Base-by-base conservation (phyloP, 768 basidiomycete species). In the Mycena crocata region DNA sequence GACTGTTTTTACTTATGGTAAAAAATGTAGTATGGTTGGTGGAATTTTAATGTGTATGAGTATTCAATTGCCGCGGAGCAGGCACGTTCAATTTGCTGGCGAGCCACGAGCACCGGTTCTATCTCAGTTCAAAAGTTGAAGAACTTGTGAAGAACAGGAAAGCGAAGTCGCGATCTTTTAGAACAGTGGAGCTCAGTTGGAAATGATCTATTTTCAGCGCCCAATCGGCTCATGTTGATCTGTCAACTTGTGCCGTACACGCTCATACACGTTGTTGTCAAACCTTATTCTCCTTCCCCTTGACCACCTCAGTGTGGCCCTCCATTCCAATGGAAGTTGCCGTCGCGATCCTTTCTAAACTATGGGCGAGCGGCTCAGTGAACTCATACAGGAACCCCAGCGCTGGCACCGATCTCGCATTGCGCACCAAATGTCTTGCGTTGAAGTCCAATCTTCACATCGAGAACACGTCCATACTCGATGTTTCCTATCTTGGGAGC, bases 381-480 rank as follows among this genome's bases (percentile, higher is more conserved):
- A 42, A 17, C 24, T 42, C 54, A 28, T 19, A 9, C 54, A 40
- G 37, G 54, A 55, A 39, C 39, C 19, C 26, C 4, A 24, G 32
- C 17, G 35, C 14, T n/a, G n/a, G n/a, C 34, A 30, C 35, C 5
- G 45, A 30, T 49, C 28, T 21, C 10, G n/a, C 35, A 21, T n/a
- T 49, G 15, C 39, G 26, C 5, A 35, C 32, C 17, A 61, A 42
- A 19, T 62, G 60, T 34, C 50, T 62, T 23, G 12, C 60, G 9
- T 31, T 62, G 8, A 51, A 42, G 39, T 4, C 49, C 8, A 39
- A 23, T 31, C 46, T 62, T 26, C 6, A 35, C 4, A 17, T 62
- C n/a, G 49, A 62, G 30, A 62, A 62, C 37, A 62, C 60, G 28
- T 40, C 60, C n/a, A 62, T 62, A 30, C 39, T 62, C 13, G 60